Evolutionary conservation across 441 rosid genomes (phyloP), one percentile per base, ranked within the genome.

Genomic region (Viola pubescens): DNA sequence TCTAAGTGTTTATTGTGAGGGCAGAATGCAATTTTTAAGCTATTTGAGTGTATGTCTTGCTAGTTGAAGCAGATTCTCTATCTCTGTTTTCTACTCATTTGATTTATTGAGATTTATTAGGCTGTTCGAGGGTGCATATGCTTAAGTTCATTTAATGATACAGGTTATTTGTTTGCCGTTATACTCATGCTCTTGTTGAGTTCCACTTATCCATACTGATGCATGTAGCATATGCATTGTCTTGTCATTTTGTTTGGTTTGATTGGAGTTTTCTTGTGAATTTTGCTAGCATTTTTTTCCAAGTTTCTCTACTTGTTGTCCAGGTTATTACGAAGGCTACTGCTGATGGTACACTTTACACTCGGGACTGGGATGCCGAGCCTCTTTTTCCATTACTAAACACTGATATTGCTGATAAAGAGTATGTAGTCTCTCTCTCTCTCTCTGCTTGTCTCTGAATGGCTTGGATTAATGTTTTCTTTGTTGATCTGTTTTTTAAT

Each of bases 281-380:
- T 60, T 67, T 54, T 53, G 48, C 12, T 40, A 55, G 34, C 49
- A 19, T 19, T 34, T 9, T 19, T 43, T 8, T 51, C 12, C 56
- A 52, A 37, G 52, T 34, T 62, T 70, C 50, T 48, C 42, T 9
- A 37, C 48, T 37, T 56, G 67, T 66, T 62, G 49, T 69, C 43
- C 82, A 94, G 97, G 78, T 90, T 49, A 87, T 90, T 79, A 83
- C 79, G 4, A 83, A 75, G 56, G 96, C 97, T 67, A 87, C 76
- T 48, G 77, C 78, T 67, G 95, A 90, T 75, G 80, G 88, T 14
- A 83, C 94, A 48, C 83, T 94, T 42, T 49, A 76, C 68, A 81
- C 86, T n/a, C 82, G 81, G 60, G 95, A 94, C 65, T 94, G 97
- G 97, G 97, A 94, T 78, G 73, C 68, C 4, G 91, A 88, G 80